Evolutionary conservation across 805 yeast species (phyloP), one percentile per base, ranked within the genome.

Genomic region (Saccharomyces eubayanus): DNA sequence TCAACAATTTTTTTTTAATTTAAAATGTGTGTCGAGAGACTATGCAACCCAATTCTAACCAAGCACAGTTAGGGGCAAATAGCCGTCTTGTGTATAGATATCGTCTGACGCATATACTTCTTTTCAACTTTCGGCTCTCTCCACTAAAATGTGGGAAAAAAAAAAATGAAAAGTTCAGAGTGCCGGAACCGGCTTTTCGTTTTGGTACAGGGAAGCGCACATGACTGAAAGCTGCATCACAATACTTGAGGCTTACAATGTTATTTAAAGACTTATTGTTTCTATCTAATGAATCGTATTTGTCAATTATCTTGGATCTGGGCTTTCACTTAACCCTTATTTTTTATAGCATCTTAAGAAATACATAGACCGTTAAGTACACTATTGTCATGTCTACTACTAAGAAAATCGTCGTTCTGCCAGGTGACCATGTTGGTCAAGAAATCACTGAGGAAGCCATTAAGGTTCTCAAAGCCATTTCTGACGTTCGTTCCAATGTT

Each of bases 401-500:
- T 28, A 90, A 89, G 71, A 89, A 80, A 53, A 84, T 92, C 63
- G 95, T 94, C 40, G 80, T 92, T 52, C 78, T 92, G 41, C 96
- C 97, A 55, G 99, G 99, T 64, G 99, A 94, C 76, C 98, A 94
- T 68, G 96, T 88, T 57, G 99, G 99, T 63, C 82, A 87, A 50
- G 99, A 94, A 72, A 82, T 91, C 59, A 82, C 87, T 53, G 83
- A 76, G 28, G 97, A 91, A 76, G 97, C 99, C 49, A 83, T 91
- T 64, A 92, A 92, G 71, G 97, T 94, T 31, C 78, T 94, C 57
- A 77, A 83, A 55, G 89, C 96, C 52, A 87, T 92, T 61, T 81
- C 82, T 61, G 77, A 76, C 56, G 82, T 70, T 47, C 76, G 77
- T 49, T 79, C 84, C 46, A 50, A 56, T 31, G 74, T 86, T 64